Base-by-base conservation (phyloP, 176 grass and related monocot species). In the Saccharum officinarum region DNA sequence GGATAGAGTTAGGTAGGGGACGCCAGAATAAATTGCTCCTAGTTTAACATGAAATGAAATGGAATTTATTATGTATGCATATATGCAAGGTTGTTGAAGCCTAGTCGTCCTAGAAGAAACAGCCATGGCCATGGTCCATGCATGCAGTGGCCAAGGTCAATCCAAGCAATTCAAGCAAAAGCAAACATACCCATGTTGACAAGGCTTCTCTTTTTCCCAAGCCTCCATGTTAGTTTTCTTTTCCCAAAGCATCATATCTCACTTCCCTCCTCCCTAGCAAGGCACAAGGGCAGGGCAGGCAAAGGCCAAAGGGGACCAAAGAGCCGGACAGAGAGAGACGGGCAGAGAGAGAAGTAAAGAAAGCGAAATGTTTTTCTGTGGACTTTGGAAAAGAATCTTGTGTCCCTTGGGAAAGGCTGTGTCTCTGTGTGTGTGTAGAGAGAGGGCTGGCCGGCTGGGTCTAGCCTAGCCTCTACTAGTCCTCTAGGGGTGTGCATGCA, bases 181-280 rank as follows among this genome's bases (percentile, higher is more conserved):
- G 87, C 92, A 95, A 93, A 95, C 95, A 98, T 93, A 82, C 91
- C 86, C 89, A 86, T 93, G 89, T 82, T 92, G 95, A 93, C 95
- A 93, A 98, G 76, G 65, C 44, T 72, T 86, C 92, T 95, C 92
- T 90, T 98, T 93, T 86, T 84, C 76, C 91, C 84, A 85, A 82
- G 78, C 59, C 82, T 20, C 17, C 47, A 20, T 66, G 25, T 73
- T 81, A 20, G 71, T 87, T 82, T 81, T 76, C 25, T 63, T 22
- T 71, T 87, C 72, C 77, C 85, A 36, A 88, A 67, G 67, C n/a
- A 67, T 67, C 47, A 7, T 16, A 36, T 37, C 54, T n/a, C 62
- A 42, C 22, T 10, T 10, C 54, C 7, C 54, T 57, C 54, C 7
- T 57, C 2, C 57, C 20, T 44, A 22, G 40, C 28, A 34, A 74